These are phyloP conservation scores for Didymella pomorum DNA, from an alignment of 2,329 filamentous ascomycete species.

Conservation along the genomic window DNA sequence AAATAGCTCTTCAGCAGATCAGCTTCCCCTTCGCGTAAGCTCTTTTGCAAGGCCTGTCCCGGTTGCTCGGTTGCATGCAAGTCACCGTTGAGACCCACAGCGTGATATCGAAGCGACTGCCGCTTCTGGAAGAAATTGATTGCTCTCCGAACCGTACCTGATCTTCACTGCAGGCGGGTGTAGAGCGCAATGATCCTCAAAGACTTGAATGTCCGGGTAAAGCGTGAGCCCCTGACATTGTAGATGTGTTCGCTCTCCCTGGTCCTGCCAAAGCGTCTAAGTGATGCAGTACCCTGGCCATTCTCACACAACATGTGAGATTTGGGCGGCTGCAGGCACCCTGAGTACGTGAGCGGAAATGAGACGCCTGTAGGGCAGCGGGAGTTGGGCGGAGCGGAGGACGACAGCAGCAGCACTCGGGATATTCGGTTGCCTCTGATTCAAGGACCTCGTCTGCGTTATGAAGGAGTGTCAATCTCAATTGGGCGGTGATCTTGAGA, in stretches of 20 bases:
- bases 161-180: slow-evolving; percentile 8
- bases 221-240: slow-evolving; percentile 6
- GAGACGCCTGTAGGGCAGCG: slow-evolving; percentile 6
- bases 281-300: background rate
- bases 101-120: slow-evolving; percentile 33
- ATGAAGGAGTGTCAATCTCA: slow-evolving; percentile 9
- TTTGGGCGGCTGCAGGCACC: background rate
- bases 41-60: slow-evolving; percentile 32
- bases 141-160: slow-evolving; percentile 12
- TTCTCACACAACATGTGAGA: slow-evolving; percentile 2
- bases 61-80: slow-evolving; percentile 40
- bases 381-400: slow-evolving; percentile 19
- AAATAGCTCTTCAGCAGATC: slow-evolving; percentile 32
- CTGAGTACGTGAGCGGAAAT: slow-evolving; percentile 17
- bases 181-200: slow-evolving; percentile 1
- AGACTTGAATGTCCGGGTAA: slow-evolving; percentile 8
- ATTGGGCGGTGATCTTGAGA: slow-evolving; percentile 5
- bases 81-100: slow-evolving; percentile 30
- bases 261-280: background rate
- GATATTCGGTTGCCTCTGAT: slow-evolving; percentile 1
- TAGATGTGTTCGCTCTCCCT: background rate
- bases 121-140: slow-evolving; percentile 22
- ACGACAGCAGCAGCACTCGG: slow-evolving; percentile 5
- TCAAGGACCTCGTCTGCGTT: slow-evolving; percentile 1
- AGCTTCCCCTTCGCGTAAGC: slow-evolving; percentile 26